These are phyloP conservation scores for Gossypium arboreum DNA, from an alignment of 345 rosid genomes.

Conservation along the genomic window DNA sequence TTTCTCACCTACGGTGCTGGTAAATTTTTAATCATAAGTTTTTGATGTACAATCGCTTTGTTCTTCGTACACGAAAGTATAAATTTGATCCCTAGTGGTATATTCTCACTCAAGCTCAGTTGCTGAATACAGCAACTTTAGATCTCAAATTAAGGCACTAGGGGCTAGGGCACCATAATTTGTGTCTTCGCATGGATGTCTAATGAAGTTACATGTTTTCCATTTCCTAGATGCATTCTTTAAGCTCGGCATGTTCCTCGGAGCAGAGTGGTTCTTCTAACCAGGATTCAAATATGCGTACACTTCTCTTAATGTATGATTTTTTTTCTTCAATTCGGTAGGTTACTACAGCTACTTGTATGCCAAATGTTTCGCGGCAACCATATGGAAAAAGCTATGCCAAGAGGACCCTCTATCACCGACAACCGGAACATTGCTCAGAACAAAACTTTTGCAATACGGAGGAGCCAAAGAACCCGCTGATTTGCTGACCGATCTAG, in stretches of 20 bases:
- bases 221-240: neutral
- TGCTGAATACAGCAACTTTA: neutral
- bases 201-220: neutral
- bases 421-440: conserved; percentile 58
- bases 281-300: neutral
- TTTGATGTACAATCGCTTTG: neutral
- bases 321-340: neutral
- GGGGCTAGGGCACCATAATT: neutral
- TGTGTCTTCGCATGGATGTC: neutral
- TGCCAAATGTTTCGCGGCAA: conserved; percentile 72
- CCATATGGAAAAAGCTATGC: conserved; percentile 78
- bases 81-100: conserved; percentile 3
- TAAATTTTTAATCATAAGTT: conserved; percentile 19
- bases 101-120: neutral
- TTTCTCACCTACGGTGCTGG: conserved; percentile 90
- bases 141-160: neutral
- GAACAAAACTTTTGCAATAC: conserved; percentile 63
- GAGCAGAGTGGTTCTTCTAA: neutral
- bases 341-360: conserved; percentile 18
- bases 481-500: conserved; percentile 62
- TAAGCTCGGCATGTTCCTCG: neutral
- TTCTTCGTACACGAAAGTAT: neutral
- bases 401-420: conserved; percentile 80
- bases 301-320: neutral
- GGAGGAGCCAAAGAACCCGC: conserved; percentile 91